Base-by-base conservation (phyloP, 2,329 filamentous ascomycete genomes). In the Microdochium trichocladiopsis region DNA sequence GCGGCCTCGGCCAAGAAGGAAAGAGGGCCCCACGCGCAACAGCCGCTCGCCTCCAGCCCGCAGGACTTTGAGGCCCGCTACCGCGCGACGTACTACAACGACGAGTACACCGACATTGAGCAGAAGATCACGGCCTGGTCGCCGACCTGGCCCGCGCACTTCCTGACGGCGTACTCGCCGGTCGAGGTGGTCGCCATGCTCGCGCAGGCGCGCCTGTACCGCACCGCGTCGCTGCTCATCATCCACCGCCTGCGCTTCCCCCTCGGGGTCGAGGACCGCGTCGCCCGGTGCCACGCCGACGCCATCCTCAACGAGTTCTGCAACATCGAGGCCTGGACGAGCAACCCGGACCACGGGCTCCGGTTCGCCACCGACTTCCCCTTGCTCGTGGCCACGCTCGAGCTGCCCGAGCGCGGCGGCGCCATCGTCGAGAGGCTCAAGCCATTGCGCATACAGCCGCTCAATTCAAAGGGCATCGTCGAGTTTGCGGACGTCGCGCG, bases 181-280 rank as follows among this genome's bases (percentile, higher is more conserved):
- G 50, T 58, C 33, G 65, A 67, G 47, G 56, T 62, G 21, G 22
- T 60, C 31, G 54, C 54, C 8, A 65, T 68, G 59, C 51, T 60
- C 21, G 60, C 64, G 8, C 66, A 68, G 48, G 63, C 65, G 11
- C 58, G 55, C n/a, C 56, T 64, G 10, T 68, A 67, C 55, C 60
- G 61, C 11, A 41, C 59, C 2, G 63, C 61, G 2, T 60, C 55
- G 33, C 53, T 66, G 22, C 54, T 67, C 23, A 50, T 66, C 16
- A 58, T 66, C 28, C 66, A 68, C 50, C 62, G 65, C 1, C 50
- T 66, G 25, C 55, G 62, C 25, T 62, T 64, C 51, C 64, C 64
- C 8, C 56, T 68, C 6, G 65, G 65, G 12, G 52, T 61, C 2
- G 57, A 61, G 25, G 65, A 68, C 31, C 14, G 21, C 21, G 37